These are phyloP conservation scores for Cytospora chrysosperma DNA, from an alignment of 2,329 filamentous ascomycete genomes.

Conservation along the genomic window DNA sequence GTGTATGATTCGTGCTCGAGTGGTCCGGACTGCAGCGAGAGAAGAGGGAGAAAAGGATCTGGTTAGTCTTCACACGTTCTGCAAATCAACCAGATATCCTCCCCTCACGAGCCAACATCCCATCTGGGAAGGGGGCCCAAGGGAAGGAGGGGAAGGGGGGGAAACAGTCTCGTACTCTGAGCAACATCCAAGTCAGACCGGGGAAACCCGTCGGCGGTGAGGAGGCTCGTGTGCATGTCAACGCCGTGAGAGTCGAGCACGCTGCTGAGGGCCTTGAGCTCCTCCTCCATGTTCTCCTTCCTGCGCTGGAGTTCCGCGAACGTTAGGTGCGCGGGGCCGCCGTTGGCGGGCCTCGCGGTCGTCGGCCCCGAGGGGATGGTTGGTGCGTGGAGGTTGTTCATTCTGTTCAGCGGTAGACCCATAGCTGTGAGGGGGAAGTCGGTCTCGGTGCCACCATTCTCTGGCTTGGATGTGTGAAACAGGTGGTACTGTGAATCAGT, in stretches of 20 bases:
- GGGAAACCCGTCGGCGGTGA: slow-evolving; percentile 88
- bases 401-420: slow-evolving; percentile 40
- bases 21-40: slow-evolving; percentile 72
- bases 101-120: not conserved
- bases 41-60: not conserved
- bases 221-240: slow-evolving; percentile 84
- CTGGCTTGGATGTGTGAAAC: not conserved
- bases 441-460: slow-evolving; percentile 19
- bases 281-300: slow-evolving; percentile 81
- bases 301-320: slow-evolving; percentile 78
- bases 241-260: slow-evolving; percentile 93
- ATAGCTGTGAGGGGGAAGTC: slow-evolving; percentile 25
- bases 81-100: not conserved
- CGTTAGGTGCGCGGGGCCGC: slow-evolving; percentile 62
- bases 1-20: slow-evolving; percentile 82
- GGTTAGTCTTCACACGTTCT: slow-evolving; percentile 14
- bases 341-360: slow-evolving; percentile 59
- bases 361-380: slow-evolving; percentile 73
- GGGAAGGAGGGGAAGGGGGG: too few species aligned
- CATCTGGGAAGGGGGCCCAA: not conserved
- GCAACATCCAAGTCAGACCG: slow-evolving; percentile 92
- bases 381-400: slow-evolving; percentile 58
- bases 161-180: slow-evolving; percentile 67
- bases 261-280: slow-evolving; percentile 78
- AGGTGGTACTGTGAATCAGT: slow-evolving; percentile 18